Base-by-base conservation (phyloP, 352 stramenopile genomes). In the Globisporangium irregulare region DNA sequence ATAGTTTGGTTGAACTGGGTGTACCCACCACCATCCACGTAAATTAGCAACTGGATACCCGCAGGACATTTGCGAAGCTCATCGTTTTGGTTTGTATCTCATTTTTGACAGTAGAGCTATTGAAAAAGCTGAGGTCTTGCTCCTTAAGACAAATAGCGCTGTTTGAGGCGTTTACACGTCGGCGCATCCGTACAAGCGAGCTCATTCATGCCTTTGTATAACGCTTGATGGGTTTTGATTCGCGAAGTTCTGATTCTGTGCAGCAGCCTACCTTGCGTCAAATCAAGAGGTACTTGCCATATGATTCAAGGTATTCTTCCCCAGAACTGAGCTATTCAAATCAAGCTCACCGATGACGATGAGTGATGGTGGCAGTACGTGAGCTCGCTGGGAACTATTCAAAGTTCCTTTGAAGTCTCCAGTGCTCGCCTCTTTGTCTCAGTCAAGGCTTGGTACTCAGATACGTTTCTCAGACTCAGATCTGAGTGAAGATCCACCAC, bases 391-490 rank as follows among this genome's bases (percentile, higher is more conserved):
- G 41, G 15, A 48, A 48, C 12, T 48, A 18, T 4, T 32, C 29
- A 4, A 32, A 32, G 29, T 32, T 32, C 29, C 29, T 32, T 32
- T 32, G 15, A n/a, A 48, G 41, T 48, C 41, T 14, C 14, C 10
- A 48, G 4, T 8, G 41, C 4, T 4, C 36, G 3, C 12, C 36
- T 43, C 36, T 32, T 48, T 48, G 41, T 14, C 14, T n/a, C 4
- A 50, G 41, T n/a, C 18, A 46, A 18, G 12, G 38, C 18, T 50
- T 10, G 6, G 41, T 22, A 15, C 41, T 50, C 41, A 50, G 41
- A 50, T 50, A 9, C 4, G 15, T 6, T 22, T 51, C 43, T 51
- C 43, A 51, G 68, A 68, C 51, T 66, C 68, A 70, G 68, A 70
- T 62, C 29, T 50, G 68, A 63, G 53, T 24, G 18, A 7, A 51